phyloP scores from a whole-genome alignment of 768 basidiomycete species.

The Tephrocybe sp. region DNA sequence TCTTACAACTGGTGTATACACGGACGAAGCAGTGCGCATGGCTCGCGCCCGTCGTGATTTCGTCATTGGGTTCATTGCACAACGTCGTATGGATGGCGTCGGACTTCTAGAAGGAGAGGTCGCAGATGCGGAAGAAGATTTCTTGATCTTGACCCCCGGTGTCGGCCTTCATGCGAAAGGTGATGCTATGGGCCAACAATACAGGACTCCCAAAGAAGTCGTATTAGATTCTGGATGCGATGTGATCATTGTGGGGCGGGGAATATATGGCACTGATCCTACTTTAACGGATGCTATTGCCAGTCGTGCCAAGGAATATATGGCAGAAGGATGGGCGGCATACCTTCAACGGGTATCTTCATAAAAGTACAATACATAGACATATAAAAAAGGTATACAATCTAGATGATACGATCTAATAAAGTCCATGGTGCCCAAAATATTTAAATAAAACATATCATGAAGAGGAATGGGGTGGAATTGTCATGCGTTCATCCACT shows the following conservation, averaged over 20 bases:
- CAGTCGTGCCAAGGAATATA: conserved; percentile 81
- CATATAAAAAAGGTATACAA: no score
- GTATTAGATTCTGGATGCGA: conserved; percentile 83
- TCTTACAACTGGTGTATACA: conserved; percentile 83
- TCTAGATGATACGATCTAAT: no score
- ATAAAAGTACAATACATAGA: no score
- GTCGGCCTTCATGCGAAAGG: conserved; percentile 80
- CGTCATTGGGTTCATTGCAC: conserved; percentile 96
- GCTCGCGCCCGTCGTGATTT: conserved; percentile 81
- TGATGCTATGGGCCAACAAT: conserved; percentile 93
- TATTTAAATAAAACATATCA: not conserved
- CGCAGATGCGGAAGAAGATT: conserved; percentile 62
- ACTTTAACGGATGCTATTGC: conserved; percentile 45
- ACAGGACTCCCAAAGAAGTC: conserved; percentile 86
- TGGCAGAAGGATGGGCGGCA: conserved; percentile 86
- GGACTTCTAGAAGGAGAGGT: conserved; percentile 37
- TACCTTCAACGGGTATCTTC: conserved; percentile 60
- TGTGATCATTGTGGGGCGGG: conserved; percentile 96
- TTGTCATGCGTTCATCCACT: conserved; percentile 41
- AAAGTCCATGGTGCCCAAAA: no score
- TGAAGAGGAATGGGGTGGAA: conserved; percentile 28
- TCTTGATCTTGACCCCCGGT: conserved; percentile 89
- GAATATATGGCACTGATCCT: conserved; percentile 75
- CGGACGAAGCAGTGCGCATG: conserved; percentile 82
- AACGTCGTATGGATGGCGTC: conserved; percentile 75